Evolutionary conservation across 768 basidiomycete species (phyloP), one percentile per base, ranked within the genome.

Genomic region (Pulveroboletus frians): DNA sequence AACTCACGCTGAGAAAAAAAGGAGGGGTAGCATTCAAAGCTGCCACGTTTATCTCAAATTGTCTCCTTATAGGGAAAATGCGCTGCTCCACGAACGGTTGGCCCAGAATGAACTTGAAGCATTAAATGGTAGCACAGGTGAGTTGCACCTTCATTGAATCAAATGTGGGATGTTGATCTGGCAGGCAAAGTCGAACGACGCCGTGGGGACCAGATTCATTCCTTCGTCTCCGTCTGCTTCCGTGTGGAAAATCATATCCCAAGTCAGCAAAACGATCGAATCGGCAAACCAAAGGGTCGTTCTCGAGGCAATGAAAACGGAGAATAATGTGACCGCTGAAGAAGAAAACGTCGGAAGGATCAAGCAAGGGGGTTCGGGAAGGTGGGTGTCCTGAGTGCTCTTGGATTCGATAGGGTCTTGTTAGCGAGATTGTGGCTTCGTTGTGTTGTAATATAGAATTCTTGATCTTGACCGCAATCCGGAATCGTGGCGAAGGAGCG

Each of bases 281-380:
- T 66, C 74, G 1, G 66, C 68, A 3, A 71, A 75, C 11, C 67
- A 75, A 4, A 56, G 83, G 32, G 41, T 79, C 29, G 70, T 80
- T 17, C 69, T 84, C 11, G 80, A 83, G 61, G 79, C 83, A 1
- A 84, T 84, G 83, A 84, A 85, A 64, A 81, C 77, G 0, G 80
- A 81, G 56, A 75, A 84, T 38, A 68, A 72, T 13, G 58, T 84
- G 14, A 61, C 61, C 43, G 76, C 77, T 0, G 73, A 76, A 0
- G 70, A 74, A 15, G 67, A 65, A 9, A 72, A 73, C 43, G 58
- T 79, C 1, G 79, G 79, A 2, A 76, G 66, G 66, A 0, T 58
- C 78, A 5, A 76, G 73, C 1, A 63, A 61, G 14, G 76, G 72
- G 0, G 56, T 78, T 8, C 57, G 69, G 31, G 75, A 74, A 46